Percentiles rank a stretch among this genome's conserved stretches.
Evolutionary conservation across 768 basidiomycete species (phyloP).

Genomic region (Amanita muscaria): DNA sequence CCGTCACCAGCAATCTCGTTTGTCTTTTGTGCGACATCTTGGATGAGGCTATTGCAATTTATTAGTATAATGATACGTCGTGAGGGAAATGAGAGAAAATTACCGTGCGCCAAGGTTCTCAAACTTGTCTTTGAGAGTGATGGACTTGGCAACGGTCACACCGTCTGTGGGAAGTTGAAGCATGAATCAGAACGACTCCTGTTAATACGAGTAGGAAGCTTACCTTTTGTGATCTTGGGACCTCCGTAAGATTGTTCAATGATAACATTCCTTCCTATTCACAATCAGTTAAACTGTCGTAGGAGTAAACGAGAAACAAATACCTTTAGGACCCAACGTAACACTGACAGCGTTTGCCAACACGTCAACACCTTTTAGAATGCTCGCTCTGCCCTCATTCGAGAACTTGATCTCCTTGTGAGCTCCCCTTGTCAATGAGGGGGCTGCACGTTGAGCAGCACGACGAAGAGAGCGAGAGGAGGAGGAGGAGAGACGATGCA

Average conservation of each 20-base stretch:
- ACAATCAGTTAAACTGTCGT: background rate
- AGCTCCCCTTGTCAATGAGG: conserved; percentile 53
- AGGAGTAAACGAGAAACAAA: conserved; percentile 9
- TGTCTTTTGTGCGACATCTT: conserved; percentile 94
- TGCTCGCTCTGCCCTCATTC: conserved; percentile 89
- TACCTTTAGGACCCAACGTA: conserved; percentile 94
- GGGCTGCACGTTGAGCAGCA: conserved; percentile 46
- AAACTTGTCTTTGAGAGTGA: conserved; percentile 93
- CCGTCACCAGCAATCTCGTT: conserved; percentile 98
- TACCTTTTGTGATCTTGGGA: conserved; percentile 94
- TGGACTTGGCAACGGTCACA: conserved; percentile 95
- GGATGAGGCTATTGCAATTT: conserved; percentile 56
- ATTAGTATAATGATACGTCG: background rate
- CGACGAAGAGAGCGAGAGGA: conserved; percentile 65
- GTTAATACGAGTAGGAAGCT: conserved; percentile 15
- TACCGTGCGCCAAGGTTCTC: conserved; percentile 98
- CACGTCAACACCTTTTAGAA: conserved; percentile 92
- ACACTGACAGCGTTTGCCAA: conserved; percentile 96
- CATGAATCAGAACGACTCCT: conserved; percentile 7
- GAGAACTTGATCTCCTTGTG: conserved; percentile 98
- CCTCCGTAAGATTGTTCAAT: conserved; percentile 90
- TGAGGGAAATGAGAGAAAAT: conserved; percentile 18
- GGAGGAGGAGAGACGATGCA: conserved; percentile 66
- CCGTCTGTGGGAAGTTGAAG: conserved; percentile 50
- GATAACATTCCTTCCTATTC: conserved; percentile 88